Conservation (phyloP, 2,329 filamentous ascomycete species). For the Acephala macrosclerotiorum region DNA sequence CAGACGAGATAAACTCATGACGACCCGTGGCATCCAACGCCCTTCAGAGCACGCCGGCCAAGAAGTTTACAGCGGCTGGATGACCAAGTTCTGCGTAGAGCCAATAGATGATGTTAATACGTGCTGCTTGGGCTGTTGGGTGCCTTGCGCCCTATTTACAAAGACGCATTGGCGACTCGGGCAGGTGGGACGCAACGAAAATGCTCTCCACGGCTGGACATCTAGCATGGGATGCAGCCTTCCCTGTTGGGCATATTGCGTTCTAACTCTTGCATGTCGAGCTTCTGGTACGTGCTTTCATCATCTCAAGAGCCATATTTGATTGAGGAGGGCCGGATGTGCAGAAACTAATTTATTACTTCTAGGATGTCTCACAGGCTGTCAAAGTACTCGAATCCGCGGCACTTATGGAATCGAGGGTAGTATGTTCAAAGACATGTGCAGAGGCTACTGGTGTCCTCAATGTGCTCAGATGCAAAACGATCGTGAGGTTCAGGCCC, state of each 20-base stretch:
- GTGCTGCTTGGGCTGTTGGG: slow-evolving; percentile 49
- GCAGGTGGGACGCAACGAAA: slow-evolving; percentile 46
- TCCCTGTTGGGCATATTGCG: slow-evolving; percentile 42
- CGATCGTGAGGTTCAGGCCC: slow-evolving; percentile 51
- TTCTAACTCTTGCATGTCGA: too few relatives aligned
- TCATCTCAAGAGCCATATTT: too few relatives aligned
- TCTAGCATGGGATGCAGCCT: slow-evolving; percentile 46
- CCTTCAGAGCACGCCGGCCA: not conserved
- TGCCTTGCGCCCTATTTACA: slow-evolving; percentile 52
- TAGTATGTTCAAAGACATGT: slow-evolving; percentile 44
- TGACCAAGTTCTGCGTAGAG: slow-evolving; percentile 49
- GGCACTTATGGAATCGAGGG: slow-evolving; percentile 52
- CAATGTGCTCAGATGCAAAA: slow-evolving; percentile 52
- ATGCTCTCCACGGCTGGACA: slow-evolving; percentile 50
- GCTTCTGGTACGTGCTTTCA: too few relatives aligned
- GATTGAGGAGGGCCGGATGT: too few relatives aligned
- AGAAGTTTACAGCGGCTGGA: slow-evolving; percentile 40
- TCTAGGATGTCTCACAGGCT: slow-evolving; percentile 33
- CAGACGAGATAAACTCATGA: too few relatives aligned
- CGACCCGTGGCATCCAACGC: not conserved
- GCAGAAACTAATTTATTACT: not conserved
- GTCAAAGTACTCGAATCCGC: slow-evolving; percentile 47
- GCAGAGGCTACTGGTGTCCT: slow-evolving; percentile 48
- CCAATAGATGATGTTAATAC: slow-evolving; percentile 43
- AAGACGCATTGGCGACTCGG: slow-evolving; percentile 52